These are phyloP conservation scores for Phytophthora colocasiae DNA, from an alignment of 352 stramenopile species.

Conservation along the genomic window DNA sequence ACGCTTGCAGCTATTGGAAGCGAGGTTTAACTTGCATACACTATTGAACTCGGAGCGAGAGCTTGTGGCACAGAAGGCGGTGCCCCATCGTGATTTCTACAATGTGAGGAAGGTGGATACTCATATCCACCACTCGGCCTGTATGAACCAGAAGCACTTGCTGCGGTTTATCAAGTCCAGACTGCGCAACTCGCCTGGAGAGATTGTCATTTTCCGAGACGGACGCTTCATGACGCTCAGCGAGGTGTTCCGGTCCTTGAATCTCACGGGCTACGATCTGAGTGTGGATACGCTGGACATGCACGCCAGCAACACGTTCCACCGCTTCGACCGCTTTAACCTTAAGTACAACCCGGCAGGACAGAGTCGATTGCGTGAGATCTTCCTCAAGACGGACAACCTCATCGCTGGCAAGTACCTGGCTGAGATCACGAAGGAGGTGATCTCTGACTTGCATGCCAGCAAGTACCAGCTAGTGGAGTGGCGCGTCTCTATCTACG, in stretches of 20 bases:
- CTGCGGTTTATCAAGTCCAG: slow-evolving; percentile 92
- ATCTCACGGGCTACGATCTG: slow-evolving; percentile 97
- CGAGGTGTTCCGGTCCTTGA: slow-evolving; percentile 94
- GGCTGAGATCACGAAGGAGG: slow-evolving; percentile 96
- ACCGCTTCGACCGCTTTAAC: slow-evolving; percentile 99
- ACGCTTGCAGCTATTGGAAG: slow-evolving; percentile 89
- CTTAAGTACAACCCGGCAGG: slow-evolving; percentile 98
- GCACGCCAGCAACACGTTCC: slow-evolving; percentile 99
- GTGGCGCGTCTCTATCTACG: slow-evolving; percentile 96
- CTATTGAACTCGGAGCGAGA: slow-evolving; percentile 97
- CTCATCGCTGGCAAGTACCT: slow-evolving; percentile 96
- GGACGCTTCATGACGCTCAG: slow-evolving; percentile 96
- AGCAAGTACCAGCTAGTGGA: slow-evolving; percentile 96
- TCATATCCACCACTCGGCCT: slow-evolving; percentile 98
- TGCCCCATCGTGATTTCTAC: slow-evolving; percentile 99
- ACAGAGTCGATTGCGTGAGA: slow-evolving; percentile 95
- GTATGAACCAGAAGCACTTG: slow-evolving; percentile 97
- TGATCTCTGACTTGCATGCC: slow-evolving; percentile 87
- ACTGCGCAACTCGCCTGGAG: slow-evolving; percentile 79
- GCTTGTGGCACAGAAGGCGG: slow-evolving; percentile 94
- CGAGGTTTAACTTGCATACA: slow-evolving; percentile 96
- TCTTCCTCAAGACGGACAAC: slow-evolving; percentile 99
- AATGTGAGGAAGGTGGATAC: slow-evolving; percentile 99
- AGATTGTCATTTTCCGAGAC: slow-evolving; percentile 97
- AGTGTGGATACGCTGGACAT: slow-evolving; percentile 99